Conservation (phyloP, 2,329 filamentous ascomycete genomes). For the Pestalotiopsis fici region DNA sequence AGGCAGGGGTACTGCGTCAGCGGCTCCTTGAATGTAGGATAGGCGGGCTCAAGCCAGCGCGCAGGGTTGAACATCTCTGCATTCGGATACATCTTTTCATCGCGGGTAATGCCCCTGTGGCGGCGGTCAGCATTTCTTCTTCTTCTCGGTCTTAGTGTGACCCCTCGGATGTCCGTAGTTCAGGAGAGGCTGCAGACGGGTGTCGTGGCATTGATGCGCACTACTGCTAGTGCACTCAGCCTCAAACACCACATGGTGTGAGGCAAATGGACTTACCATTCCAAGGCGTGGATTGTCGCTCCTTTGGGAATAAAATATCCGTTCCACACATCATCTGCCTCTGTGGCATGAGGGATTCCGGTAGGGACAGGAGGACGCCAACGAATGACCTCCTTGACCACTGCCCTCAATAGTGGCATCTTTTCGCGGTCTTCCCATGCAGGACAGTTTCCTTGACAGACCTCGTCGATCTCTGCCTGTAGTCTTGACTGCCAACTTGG, state of each 20-base stretch:
- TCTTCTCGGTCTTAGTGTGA: neutral
- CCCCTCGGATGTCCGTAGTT: slow-evolving; percentile 3
- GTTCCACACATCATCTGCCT: slow-evolving; percentile 52
- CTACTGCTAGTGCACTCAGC: neutral
- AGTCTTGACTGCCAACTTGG: slow-evolving; percentile 39
- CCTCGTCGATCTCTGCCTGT: slow-evolving; percentile 50
- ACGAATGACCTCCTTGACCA: slow-evolving; percentile 53
- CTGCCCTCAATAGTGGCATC: slow-evolving; percentile 46
- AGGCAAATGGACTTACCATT: slow-evolving; percentile 40
- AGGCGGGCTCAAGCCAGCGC: slow-evolving; percentile 36
- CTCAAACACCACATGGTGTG: neutral
- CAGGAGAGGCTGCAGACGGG: neutral
- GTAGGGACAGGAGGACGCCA: slow-evolving; percentile 57
- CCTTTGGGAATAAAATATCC: slow-evolving; percentile 51
- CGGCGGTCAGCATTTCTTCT: neutral
- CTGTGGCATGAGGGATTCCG: slow-evolving; percentile 51
- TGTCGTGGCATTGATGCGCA: neutral
- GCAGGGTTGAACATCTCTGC: slow-evolving; percentile 39
- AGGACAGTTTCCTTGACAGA: slow-evolving; percentile 43
- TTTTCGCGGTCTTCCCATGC: slow-evolving; percentile 46
- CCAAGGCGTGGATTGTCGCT: slow-evolving; percentile 51
- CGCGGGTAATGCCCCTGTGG: slow-evolving; percentile 46
- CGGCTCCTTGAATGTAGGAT: slow-evolving; percentile 41
- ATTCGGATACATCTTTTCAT: slow-evolving; percentile 39
- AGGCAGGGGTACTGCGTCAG: slow-evolving; percentile 38